Evolutionary conservation across 169 alveolate species (phyloP).

Genomic region (Eimeria praecox): DNA sequence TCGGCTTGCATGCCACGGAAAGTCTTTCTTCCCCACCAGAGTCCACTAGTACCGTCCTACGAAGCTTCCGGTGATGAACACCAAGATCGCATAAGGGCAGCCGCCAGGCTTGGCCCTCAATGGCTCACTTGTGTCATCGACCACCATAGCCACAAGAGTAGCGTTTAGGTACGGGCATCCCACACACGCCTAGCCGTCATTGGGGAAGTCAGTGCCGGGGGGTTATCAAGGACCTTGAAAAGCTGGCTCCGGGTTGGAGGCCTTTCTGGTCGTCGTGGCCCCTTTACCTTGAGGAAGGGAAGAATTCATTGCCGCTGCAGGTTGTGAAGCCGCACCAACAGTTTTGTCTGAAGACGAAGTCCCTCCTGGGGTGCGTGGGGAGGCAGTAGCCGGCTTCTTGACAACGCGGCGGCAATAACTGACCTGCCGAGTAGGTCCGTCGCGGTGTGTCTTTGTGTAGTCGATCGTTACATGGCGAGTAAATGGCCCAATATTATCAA

Average conservation of each 20-base stretch:
- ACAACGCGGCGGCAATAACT: neutral
- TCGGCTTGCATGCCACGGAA: too few relatives aligned
- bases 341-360: neutral
- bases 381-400: neutral
- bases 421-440: constrained; percentile 3
- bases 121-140: neutral
- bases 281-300: constrained; percentile 9
- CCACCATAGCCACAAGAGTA: neutral
- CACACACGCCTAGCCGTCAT: neutral
- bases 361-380: neutral
- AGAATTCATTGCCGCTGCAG: neutral
- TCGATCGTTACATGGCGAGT: neutral
- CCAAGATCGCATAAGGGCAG: neutral
- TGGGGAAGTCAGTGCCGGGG: neutral
- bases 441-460: constrained; percentile 49
- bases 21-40: neutral
- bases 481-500: constrained; percentile 64
- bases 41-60: neutral
- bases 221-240: neutral
- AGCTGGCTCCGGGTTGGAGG: neutral
- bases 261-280: neutral
- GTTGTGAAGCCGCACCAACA: neutral
- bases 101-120: neutral
- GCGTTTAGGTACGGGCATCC: neutral
- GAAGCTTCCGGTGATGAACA: neutral